These are phyloP conservation scores for Beauveria rudraprayagi DNA, from an alignment of 2,329 filamentous ascomycete species.

Conservation along the genomic window DNA sequence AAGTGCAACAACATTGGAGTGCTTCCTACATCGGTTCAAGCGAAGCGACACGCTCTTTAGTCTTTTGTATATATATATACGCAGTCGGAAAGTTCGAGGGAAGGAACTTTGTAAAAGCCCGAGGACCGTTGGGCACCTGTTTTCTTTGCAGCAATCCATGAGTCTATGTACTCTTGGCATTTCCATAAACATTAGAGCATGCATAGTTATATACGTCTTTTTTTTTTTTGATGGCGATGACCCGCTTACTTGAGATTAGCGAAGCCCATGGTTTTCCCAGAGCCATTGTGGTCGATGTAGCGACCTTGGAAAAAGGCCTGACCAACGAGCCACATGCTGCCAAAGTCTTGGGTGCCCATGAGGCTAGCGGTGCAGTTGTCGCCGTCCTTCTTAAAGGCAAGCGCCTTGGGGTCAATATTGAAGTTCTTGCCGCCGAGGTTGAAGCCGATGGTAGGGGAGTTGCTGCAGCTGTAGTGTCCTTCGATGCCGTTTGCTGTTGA, in stretches of 20 bases:
- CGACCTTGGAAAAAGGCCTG: slow-evolving; percentile 18
- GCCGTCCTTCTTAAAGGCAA: slow-evolving; percentile 13
- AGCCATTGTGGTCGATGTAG: slow-evolving; percentile 17
- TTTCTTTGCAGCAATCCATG: not conserved
- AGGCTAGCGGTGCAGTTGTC: slow-evolving; percentile 16
- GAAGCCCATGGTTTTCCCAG: slow-evolving; percentile 15
- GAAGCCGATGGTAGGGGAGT: slow-evolving; percentile 14
- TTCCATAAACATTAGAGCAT: not conserved
- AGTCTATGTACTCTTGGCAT: not conserved
- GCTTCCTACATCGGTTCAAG: not conserved
- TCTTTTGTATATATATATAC: not conserved
- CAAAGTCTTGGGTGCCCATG: slow-evolving; percentile 12
- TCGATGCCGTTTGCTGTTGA: slow-evolving; percentile 10
- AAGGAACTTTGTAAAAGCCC: not conserved
- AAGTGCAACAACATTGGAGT: not conserved
- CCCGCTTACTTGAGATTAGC: slow-evolving; percentile 9
- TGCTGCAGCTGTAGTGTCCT: slow-evolving; percentile 15
- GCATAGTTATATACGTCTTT: not conserved
- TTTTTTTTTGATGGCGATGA: not conserved
- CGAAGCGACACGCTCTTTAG: not conserved
- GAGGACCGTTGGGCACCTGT: no score
- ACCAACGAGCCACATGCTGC: slow-evolving; percentile 15
- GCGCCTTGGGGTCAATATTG: slow-evolving; percentile 14
- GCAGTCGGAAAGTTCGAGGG: not conserved
- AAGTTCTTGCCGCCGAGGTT: slow-evolving; percentile 13